These are phyloP conservation scores for Combretum micranthum DNA, from an alignment of 345 rosid species.

Conservation along the genomic window DNA sequence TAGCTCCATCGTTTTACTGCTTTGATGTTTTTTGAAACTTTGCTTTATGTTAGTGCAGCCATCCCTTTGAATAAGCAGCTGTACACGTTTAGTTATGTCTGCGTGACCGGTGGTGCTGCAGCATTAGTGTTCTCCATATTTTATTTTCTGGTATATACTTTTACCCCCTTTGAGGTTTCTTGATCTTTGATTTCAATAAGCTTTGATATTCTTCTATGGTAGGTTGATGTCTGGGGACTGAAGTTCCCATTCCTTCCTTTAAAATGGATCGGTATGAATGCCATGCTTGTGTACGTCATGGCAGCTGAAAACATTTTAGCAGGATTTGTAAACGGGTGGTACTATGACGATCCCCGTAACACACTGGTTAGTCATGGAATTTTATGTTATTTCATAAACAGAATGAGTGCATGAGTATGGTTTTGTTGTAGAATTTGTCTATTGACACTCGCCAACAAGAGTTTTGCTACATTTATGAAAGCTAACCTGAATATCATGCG, in stretches of 20 bases:
- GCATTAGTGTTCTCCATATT: conserved; percentile 62
- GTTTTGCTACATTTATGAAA: background rate
- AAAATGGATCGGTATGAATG: conserved; percentile 92
- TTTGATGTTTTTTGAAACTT: conserved; percentile 2
- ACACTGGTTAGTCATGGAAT: conserved; percentile 41
- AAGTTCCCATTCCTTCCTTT: conserved; percentile 48
- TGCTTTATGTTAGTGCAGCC: conserved; percentile 31
- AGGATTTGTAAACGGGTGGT: conserved; percentile 88
- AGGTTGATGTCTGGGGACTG: conserved; percentile 64
- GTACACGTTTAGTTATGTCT: conserved; percentile 74
- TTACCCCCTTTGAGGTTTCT: background rate
- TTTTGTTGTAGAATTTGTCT: background rate
- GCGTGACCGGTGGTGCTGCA: conserved; percentile 80
- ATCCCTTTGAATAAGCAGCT: conserved; percentile 80
- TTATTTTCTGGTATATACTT: conserved; percentile 50
- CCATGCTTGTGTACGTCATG: conserved; percentile 92
- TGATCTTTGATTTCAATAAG: too few relatives aligned
- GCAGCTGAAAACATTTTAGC: conserved; percentile 92
- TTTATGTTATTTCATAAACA: background rate
- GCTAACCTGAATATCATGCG: background rate
- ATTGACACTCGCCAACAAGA: background rate
- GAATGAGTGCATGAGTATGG: background rate
- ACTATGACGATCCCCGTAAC: conserved; percentile 55
- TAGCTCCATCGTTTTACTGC: background rate
- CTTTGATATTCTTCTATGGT: background rate